Percentiles rank a stretch among this genome's conserved stretches.
These are phyloP conservation scores for Taphrina wiesneri DNA, from an alignment of 1,139 yeast species.

Conservation along the genomic window DNA sequence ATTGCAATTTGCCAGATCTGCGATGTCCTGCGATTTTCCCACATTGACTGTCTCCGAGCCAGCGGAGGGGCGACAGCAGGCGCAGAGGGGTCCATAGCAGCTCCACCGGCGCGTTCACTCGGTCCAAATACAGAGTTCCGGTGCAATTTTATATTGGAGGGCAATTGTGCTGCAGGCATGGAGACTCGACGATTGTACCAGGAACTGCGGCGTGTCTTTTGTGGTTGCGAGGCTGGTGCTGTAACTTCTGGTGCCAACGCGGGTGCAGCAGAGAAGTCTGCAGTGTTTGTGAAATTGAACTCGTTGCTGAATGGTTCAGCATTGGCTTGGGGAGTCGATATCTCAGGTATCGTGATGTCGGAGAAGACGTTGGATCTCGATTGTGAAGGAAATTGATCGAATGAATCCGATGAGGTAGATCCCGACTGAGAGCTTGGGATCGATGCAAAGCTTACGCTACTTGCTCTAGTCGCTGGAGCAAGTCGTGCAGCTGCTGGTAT, in stretches of 20 bases:
- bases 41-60: conserved; percentile 1
- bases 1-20: conserved; percentile 13
- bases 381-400: background rate
- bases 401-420: background rate
- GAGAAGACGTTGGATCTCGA: background rate
- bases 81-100: conserved; percentile 7
- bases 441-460: background rate
- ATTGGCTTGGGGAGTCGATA: background rate
- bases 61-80: conserved; percentile 13
- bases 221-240: background rate
- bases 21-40: background rate
- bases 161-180: background rate
- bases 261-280: background rate
- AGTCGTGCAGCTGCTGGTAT: background rate
- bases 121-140: background rate
- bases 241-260: background rate
- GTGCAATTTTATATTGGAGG: background rate
- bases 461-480: background rate
- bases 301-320: background rate
- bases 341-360: background rate
- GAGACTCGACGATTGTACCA: conserved; percentile 1
- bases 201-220: conserved; percentile 4
- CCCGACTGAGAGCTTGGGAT: background rate
- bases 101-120: conserved; percentile 3
- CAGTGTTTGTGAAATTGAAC: background rate